These are phyloP conservation scores for Lyophyllum atratum DNA, from an alignment of 768 basidiomycete species.

Conservation along the genomic window DNA sequence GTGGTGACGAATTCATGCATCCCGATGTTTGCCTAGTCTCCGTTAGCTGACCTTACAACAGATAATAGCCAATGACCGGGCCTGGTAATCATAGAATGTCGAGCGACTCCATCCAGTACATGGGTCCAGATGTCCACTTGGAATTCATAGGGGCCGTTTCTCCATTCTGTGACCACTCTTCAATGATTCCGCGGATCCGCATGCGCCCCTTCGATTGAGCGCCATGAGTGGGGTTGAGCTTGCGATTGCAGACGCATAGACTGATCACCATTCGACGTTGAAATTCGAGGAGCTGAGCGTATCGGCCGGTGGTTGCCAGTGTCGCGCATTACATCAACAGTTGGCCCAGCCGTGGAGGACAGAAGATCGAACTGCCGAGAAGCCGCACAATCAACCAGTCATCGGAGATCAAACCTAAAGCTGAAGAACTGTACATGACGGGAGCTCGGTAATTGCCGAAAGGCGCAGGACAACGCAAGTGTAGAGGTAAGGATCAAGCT, in stretches of 20 bases:
- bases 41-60: too few relatives aligned
- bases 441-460: slow-evolving; percentile 36
- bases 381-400: background rate
- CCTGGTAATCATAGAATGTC: too few relatives aligned
- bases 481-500: slow-evolving; percentile 22
- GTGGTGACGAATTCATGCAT: too few relatives aligned
- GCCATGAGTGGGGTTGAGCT: background rate
- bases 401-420: slow-evolving; percentile 30
- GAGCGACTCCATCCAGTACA: background rate
- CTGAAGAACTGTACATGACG: slow-evolving; percentile 38
- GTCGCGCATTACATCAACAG: too few relatives aligned
- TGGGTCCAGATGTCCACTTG: slow-evolving; percentile 3
- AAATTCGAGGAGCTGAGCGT: too few relatives aligned
- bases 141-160: background rate
- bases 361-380: background rate
- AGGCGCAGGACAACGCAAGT: slow-evolving; percentile 31
- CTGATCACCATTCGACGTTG: too few relatives aligned
- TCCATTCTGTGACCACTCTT: background rate
- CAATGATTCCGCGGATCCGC: slow-evolving; percentile 1
- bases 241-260: background rate
- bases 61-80: too few relatives aligned
- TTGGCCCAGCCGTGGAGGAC: background rate
- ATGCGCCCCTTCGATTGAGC: slow-evolving; percentile 1
- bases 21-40: too few relatives aligned
- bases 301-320: too few relatives aligned